phyloP scores from a whole-genome alignment of 2,329 filamentous ascomycete species.

The Alternaria incomplexa region DNA sequence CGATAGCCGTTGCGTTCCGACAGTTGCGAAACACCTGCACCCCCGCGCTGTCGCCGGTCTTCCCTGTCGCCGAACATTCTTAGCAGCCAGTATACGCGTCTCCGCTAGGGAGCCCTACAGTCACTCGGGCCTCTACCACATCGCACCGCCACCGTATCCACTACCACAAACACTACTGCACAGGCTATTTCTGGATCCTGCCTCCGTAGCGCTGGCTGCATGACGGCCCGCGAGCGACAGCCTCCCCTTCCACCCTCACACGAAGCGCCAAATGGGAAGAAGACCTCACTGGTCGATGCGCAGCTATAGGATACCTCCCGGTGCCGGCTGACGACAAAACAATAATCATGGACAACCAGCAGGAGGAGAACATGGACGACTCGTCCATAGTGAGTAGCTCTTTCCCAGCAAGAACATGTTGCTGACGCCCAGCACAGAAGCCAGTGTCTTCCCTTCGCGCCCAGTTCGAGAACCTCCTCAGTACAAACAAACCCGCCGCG shows the following conservation, averaged over 20 bases:
- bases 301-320: slow-evolving; percentile 37
- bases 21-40: slow-evolving; percentile 32
- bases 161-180: slow-evolving; percentile 8
- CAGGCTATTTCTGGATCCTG: slow-evolving; percentile 1
- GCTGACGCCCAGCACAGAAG: slow-evolving; percentile 59
- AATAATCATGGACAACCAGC: slow-evolving; percentile 41
- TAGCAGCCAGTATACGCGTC: slow-evolving; percentile 35
- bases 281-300: slow-evolving; percentile 39
- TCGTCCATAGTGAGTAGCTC: slow-evolving; percentile 70
- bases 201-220: slow-evolving; percentile 17
- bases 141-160: not conserved
- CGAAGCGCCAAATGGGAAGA: slow-evolving; percentile 41
- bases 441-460: slow-evolving; percentile 82
- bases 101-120: slow-evolving; percentile 15
- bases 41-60: slow-evolving; percentile 27
- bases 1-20: slow-evolving; percentile 1
- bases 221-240: slow-evolving; percentile 21
- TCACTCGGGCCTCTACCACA: not conserved
- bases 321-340: slow-evolving; percentile 44
- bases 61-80: slow-evolving; percentile 36
- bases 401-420: not conserved
- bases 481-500: slow-evolving; percentile 33
- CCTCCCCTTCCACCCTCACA: slow-evolving; percentile 17
- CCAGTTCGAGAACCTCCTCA: slow-evolving; percentile 79
- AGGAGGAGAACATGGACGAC: slow-evolving; percentile 71